Percentiles rank a stretch among this genome's conserved stretches.
phyloP scores from a whole-genome alignment of 2,329 filamentous ascomycete species.

The Blastomyces emzantsi region DNA sequence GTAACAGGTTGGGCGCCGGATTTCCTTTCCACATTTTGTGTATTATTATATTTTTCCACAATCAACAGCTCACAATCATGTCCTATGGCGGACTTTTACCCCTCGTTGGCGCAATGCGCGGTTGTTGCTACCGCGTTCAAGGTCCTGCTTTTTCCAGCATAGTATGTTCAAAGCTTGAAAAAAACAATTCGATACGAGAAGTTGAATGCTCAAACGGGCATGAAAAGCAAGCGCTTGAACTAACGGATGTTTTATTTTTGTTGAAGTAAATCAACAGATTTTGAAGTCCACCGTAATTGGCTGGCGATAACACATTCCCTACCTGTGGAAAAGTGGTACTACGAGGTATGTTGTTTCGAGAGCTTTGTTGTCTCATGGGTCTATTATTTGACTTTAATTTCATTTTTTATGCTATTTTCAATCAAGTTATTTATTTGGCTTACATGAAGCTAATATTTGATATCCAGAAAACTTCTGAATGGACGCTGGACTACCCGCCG shows the following conservation, averaged over 20 bases:
- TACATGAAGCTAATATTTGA: constrained; percentile 8
- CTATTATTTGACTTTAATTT: neutral
- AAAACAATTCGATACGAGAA: neutral
- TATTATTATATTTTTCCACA: neutral
- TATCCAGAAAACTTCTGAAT: constrained; percentile 78
- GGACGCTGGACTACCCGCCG: constrained; percentile 97
- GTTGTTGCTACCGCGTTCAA: constrained; percentile 82
- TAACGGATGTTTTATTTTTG: neutral
- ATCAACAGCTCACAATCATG: constrained; percentile 1
- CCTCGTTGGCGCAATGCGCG: constrained; percentile 81
- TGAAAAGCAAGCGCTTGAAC: neutral
- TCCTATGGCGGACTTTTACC: constrained; percentile 69
- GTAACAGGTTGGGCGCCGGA: neutral
- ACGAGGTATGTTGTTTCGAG: constrained; percentile 50
- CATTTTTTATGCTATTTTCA: neutral
- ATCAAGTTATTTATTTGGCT: neutral
- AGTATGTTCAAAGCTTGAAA: constrained; percentile 51
- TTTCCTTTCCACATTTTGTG: neutral
- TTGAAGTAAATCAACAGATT: constrained; percentile 90
- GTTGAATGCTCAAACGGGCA: neutral
- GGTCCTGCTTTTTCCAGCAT: constrained; percentile 83
- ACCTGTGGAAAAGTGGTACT: constrained; percentile 85
- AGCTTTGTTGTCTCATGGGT: neutral
- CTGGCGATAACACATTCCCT: constrained; percentile 89
- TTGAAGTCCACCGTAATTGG: constrained; percentile 99